Conservation (phyloP, 805 yeast genomes). For the Starmerella roubikii region DNA sequence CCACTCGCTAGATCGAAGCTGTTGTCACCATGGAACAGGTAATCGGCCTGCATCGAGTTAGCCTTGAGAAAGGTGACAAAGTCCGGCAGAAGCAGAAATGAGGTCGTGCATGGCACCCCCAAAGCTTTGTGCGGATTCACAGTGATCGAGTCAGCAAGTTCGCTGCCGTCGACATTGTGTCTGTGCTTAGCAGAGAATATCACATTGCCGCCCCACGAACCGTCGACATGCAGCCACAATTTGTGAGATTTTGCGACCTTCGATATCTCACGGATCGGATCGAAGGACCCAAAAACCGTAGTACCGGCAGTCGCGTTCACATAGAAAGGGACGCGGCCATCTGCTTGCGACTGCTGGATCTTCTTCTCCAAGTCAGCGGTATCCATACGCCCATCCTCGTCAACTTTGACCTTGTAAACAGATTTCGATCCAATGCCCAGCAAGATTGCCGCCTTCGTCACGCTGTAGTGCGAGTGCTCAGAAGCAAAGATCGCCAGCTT, state of each 20-base stretch:
- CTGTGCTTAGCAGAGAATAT: constrained; percentile 42
- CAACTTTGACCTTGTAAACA: constrained; percentile 51
- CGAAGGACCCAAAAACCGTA: constrained; percentile 76
- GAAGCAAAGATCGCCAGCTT: constrained; percentile 61
- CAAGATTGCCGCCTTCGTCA: constrained; percentile 68
- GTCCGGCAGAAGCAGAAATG: constrained; percentile 62
- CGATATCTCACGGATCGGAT: constrained; percentile 46
- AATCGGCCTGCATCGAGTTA: constrained; percentile 68
- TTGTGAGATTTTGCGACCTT: constrained; percentile 38
- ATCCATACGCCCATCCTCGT: constrained; percentile 44
- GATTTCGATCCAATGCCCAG: constrained; percentile 53
- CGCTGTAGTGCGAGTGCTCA: constrained; percentile 63
- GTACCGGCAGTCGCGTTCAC: constrained; percentile 81
- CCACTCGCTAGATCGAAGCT: constrained; percentile 68
- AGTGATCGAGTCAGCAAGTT: constrained; percentile 62
- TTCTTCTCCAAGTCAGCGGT: constrained; percentile 33
- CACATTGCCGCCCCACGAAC: constrained; percentile 85
- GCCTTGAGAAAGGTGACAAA: constrained; percentile 51
- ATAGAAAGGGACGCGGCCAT: constrained; percentile 62
- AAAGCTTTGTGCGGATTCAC: constrained; percentile 78
- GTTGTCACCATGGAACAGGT: constrained; percentile 49
- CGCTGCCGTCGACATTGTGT: constrained; percentile 41
- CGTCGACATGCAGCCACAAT: constrained; percentile 77
- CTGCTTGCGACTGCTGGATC: constrained; percentile 32
- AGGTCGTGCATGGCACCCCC: constrained; percentile 62